Conservation (phyloP, 257 asterid species). For the Solanum gracilifrons region DNA sequence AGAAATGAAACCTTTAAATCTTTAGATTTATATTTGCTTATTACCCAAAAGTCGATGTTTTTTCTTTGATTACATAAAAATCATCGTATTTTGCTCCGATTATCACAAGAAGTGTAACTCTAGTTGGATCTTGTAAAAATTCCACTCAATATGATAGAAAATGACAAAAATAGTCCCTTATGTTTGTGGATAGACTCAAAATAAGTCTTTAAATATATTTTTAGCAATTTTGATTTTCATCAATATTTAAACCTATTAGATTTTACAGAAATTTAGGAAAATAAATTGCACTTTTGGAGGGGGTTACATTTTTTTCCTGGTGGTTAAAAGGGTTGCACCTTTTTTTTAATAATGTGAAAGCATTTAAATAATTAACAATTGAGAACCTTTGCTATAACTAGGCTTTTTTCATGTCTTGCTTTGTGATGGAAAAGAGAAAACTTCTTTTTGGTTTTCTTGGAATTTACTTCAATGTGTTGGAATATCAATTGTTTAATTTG, state of each 20-base stretch:
- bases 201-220: neutral
- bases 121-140: neutral
- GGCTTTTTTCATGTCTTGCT: conserved; percentile 14
- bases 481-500: conserved; percentile 1
- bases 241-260: neutral
- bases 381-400: neutral
- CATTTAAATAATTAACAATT: neutral
- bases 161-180: neutral
- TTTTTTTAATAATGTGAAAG: neutral
- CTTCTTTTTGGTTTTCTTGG: conserved; percentile 10
- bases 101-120: neutral
- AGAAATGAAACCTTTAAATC: neutral
- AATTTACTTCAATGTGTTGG: conserved; percentile 15
- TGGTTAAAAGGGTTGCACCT: neutral
- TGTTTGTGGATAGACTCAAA: neutral
- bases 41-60: neutral
- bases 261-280: neutral
- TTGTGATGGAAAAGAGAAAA: conserved; percentile 9
- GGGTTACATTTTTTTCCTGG: neutral
- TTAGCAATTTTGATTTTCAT: neutral
- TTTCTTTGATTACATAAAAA: neutral
- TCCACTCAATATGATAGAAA: neutral
- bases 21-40: neutral
- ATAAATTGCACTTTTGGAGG: neutral
- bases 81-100: neutral